Evolutionary conservation across 768 basidiomycete species (phyloP), one percentile per base, ranked within the genome.

Genomic region (Boletus coccyginus): DNA sequence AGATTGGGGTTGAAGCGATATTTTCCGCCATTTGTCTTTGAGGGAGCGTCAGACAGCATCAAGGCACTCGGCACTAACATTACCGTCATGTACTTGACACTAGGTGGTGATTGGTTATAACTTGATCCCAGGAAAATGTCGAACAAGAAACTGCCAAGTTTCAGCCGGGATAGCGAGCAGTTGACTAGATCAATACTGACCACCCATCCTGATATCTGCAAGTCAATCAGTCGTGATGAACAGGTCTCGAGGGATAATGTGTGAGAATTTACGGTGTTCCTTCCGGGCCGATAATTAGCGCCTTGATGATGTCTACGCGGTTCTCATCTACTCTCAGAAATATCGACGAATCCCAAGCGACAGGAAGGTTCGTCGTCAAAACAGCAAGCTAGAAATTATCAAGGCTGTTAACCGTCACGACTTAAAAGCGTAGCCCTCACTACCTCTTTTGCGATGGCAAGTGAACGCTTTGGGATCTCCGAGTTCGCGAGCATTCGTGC

Each of bases 401-500:
- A 58, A 36, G 62, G 17, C 61, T 52, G 56, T 62, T 8, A 56
- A 55, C 14, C 29, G 10, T 50, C 19, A 31, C 8, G 13, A 32
- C 40, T 52, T 17, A 10, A 42, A 36, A 46, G 44, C 21, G 50
- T 27, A 41, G 50, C 35, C 21, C n/a, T 51, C 29, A n/a, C 24
- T 65, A 88, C 90, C 82, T 96, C 94, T 74, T 97, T 98, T 5
- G 95, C 95, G 58, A 98, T 97, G 11, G 94, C 94, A 55, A 97
- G 77, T 1, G 91, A 94, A 43, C 95, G 81, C 73, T 92, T 95
- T 7, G 94, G 93, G 52, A 94, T 90, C 65, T 92, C 90, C 21
- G 90, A 87, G 63, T 84, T 85, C 5, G 87, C 86, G 31, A 94
- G 75, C 85, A 92, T 88, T 31, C 92, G 80, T 21, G 90, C 90